phyloP scores from a whole-genome alignment of 179 eudicot species.

The Spergularia azorica region DNA sequence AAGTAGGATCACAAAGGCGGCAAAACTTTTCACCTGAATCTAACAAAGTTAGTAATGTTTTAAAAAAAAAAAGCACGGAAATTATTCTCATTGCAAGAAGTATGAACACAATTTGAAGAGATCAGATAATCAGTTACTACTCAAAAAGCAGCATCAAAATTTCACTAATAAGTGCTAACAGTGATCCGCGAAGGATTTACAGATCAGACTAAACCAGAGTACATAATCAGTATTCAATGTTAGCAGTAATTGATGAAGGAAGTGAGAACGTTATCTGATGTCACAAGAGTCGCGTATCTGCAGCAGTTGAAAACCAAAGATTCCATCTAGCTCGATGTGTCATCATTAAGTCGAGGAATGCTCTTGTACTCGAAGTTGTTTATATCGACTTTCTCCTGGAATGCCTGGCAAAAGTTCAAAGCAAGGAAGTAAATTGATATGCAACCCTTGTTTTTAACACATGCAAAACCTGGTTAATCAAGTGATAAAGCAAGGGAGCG shows the following conservation, averaged over 20 bases:
- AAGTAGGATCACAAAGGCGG: too few relatives aligned
- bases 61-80: too few relatives aligned
- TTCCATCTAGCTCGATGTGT: constrained; percentile 32
- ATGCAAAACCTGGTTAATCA: neutral
- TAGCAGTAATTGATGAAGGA: neutral
- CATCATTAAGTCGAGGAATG: constrained; percentile 62
- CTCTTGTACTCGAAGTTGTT: constrained; percentile 75
- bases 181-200: neutral
- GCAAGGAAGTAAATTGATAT: neutral
- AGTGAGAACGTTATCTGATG: neutral
- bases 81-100: too few relatives aligned
- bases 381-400: constrained; percentile 71
- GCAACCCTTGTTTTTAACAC: neutral
- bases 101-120: too few relatives aligned
- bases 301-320: constrained; percentile 9
- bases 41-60: too few relatives aligned
- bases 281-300: constrained; percentile 4
- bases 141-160: too few relatives aligned
- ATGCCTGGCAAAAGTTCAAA: constrained; percentile 42
- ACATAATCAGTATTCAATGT: too few relatives aligned
- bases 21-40: too few relatives aligned
- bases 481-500: neutral
- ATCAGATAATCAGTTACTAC: too few relatives aligned
- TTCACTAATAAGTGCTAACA: neutral
- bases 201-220: neutral